Evolutionary conservation across 768 basidiomycete genomes (phyloP).

Genomic region (Mycena sanguinolenta): DNA sequence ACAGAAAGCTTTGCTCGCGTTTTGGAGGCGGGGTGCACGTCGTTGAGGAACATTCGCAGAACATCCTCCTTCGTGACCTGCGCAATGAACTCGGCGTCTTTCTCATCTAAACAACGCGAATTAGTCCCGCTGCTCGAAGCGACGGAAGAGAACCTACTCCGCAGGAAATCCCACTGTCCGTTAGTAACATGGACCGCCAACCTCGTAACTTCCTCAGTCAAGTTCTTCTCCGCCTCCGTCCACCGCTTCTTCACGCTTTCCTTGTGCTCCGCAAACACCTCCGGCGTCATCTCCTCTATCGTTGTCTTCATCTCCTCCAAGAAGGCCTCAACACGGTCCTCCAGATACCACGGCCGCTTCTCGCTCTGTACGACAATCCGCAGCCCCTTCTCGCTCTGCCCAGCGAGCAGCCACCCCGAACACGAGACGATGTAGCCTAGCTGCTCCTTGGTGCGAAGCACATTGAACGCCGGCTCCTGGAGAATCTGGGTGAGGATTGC

Average conservation of each 20-base stretch:
- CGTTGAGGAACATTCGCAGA: constrained; percentile 73
- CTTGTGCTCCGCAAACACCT: constrained; percentile 85
- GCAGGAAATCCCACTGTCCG: constrained; percentile 89
- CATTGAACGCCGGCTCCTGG: constrained; percentile 92
- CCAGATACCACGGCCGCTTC: constrained; percentile 81
- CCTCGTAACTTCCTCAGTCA: constrained; percentile 80
- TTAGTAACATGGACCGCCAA: constrained; percentile 81
- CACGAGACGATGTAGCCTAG: constrained; percentile 92
- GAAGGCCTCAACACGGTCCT: constrained; percentile 91
- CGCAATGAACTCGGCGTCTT: constrained; percentile 77
- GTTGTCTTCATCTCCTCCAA: constrained; percentile 77
- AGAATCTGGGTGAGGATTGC: constrained; percentile 87
- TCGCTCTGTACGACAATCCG: constrained; percentile 93
- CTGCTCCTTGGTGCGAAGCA: constrained; percentile 94
- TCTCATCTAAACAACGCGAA: constrained; percentile 63
- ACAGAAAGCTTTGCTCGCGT: constrained; percentile 87
- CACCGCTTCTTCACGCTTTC: constrained; percentile 82
- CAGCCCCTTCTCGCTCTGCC: constrained; percentile 80
- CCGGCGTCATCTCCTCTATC: constrained; percentile 77
- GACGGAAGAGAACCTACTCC: constrained; percentile 66
- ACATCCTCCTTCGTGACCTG: constrained; percentile 83
- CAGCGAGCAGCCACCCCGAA: constrained; percentile 66
- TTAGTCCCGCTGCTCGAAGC: constrained; percentile 4
- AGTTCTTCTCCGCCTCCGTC: constrained; percentile 90
- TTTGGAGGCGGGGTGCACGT: constrained; percentile 77